Conservation (phyloP, 371 early-diverging fungal genomes). For the Mortierella sp. region DNA sequence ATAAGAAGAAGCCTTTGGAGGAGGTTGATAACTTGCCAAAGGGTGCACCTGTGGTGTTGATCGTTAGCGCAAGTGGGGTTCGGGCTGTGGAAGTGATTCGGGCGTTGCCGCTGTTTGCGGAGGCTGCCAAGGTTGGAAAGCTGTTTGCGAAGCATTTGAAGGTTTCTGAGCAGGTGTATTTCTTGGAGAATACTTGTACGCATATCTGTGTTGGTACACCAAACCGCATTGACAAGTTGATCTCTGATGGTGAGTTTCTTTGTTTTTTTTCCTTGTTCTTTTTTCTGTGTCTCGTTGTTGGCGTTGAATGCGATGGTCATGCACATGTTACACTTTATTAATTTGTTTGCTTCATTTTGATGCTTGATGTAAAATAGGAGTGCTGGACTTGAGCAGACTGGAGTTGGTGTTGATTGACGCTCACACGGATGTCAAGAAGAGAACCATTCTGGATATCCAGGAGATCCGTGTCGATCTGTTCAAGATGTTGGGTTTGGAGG, state of each 20-base stretch:
- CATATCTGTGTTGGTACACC: conserved; percentile 90
- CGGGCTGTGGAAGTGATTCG: conserved; percentile 80
- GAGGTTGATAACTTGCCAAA: conserved; percentile 62
- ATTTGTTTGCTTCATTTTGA: not conserved
- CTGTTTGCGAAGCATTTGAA: conserved; percentile 92
- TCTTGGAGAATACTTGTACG: conserved; percentile 69
- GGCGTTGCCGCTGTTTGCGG: conserved; percentile 57
- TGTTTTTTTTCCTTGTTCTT: not conserved
- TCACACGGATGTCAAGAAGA: conserved; percentile 80
- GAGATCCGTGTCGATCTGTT: conserved; percentile 81
- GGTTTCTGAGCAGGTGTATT: conserved; percentile 77
- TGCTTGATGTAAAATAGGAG: conserved; percentile 44
- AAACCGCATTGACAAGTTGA: conserved; percentile 79
- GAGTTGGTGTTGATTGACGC: conserved; percentile 82
- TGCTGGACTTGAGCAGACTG: conserved; percentile 75
- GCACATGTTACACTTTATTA: not conserved
- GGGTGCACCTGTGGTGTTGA: conserved; percentile 75
- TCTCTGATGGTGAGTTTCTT: conserved; percentile 64
- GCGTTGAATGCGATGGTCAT: too few species aligned
- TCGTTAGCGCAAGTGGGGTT: conserved; percentile 83
- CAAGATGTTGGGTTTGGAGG: conserved; percentile 51
- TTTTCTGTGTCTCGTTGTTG: not conserved
- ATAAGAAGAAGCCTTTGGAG: conserved; percentile 64
- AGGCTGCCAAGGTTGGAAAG: conserved; percentile 78
- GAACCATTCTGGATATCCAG: conserved; percentile 81